phyloP scores from a whole-genome alignment of 176 grass and related monocot genomes.

The Cenchrus purpureus region DNA sequence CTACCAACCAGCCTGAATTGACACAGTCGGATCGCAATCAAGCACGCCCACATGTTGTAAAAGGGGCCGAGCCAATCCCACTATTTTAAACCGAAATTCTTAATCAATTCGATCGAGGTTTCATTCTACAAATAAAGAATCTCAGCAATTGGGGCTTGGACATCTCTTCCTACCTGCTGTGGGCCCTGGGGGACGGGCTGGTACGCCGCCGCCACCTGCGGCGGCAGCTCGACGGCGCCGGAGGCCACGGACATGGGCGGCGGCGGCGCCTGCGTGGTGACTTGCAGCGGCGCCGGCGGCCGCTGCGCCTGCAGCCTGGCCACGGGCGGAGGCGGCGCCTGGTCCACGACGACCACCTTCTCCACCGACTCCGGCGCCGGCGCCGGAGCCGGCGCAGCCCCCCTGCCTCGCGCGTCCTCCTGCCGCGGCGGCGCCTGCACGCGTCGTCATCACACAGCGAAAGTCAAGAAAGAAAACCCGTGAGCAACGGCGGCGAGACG shows the following conservation, averaged over 20 bases:
- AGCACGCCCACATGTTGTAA: constrained; percentile 34
- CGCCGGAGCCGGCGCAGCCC: background rate
- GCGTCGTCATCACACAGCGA: background rate
- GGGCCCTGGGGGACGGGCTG: constrained; percentile 46
- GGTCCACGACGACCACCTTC: constrained; percentile 47
- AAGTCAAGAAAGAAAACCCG: background rate
- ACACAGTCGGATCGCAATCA: constrained; percentile 40
- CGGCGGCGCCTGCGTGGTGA: constrained; percentile 63
- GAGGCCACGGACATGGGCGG: constrained; percentile 49
- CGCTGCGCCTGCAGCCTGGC: constrained; percentile 75
- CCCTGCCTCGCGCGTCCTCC: constrained; percentile 22
- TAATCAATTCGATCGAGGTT: constrained; percentile 31
- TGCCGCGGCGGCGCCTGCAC: constrained; percentile 40
- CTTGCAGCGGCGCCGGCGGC: constrained; percentile 68
- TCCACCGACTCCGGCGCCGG: constrained; percentile 30
- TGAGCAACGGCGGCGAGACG: constrained; percentile 3
- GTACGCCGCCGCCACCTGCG: constrained; percentile 38
- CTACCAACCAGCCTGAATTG: constrained; percentile 32
- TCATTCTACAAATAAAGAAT: background rate
- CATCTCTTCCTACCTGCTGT: constrained; percentile 53
- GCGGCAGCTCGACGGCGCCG: constrained; percentile 43
- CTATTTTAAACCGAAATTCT: constrained; percentile 14
- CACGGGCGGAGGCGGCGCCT: constrained; percentile 28
- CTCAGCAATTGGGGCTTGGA: constrained; percentile 1
- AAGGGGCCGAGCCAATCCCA: constrained; percentile 29